These are phyloP conservation scores for Aphanomyces euteiches DNA, from an alignment of 352 stramenopile genomes.

Conservation along the genomic window DNA sequence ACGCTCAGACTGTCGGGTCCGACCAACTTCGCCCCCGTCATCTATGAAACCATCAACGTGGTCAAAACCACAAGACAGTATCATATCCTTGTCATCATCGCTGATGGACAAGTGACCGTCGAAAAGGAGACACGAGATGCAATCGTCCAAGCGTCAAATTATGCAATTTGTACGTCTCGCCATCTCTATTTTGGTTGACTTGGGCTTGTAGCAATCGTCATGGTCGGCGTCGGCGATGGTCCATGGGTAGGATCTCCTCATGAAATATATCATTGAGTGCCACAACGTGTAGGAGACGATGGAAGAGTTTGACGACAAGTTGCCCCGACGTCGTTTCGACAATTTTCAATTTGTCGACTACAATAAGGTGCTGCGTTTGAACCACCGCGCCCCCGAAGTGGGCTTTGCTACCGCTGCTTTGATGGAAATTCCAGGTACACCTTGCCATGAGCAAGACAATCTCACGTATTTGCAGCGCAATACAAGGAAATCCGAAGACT, in stretches of 20 bases:
- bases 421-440: slow-evolving; percentile 69
- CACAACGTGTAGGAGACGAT: slow-evolving; percentile 44
- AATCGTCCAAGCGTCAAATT: slow-evolving; percentile 71
- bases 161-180: slow-evolving; percentile 55
- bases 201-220: slow-evolving; percentile 52
- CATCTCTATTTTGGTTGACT: neutral
- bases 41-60: slow-evolving; percentile 54
- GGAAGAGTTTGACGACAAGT: slow-evolving; percentile 55
- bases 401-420: slow-evolving; percentile 68
- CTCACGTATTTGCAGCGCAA: slow-evolving; percentile 41
- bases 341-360: slow-evolving; percentile 85
- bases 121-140: slow-evolving; percentile 86
- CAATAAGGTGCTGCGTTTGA: slow-evolving; percentile 56
- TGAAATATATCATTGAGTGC: neutral
- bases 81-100: slow-evolving; percentile 87
- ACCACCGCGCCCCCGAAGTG: slow-evolving; percentile 57
- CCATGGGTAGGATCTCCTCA: slow-evolving; percentile 42
- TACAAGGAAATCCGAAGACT: slow-evolving; percentile 44
- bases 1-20: slow-evolving; percentile 51
- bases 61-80: slow-evolving; percentile 49
- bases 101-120: slow-evolving; percentile 83
- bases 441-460: no score
- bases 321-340: slow-evolving; percentile 61
- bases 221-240: slow-evolving; percentile 70
- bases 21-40: slow-evolving; percentile 67